phyloP scores from a whole-genome alignment of 2,329 filamentous ascomycete species.

The Zymoseptoria crescenta region DNA sequence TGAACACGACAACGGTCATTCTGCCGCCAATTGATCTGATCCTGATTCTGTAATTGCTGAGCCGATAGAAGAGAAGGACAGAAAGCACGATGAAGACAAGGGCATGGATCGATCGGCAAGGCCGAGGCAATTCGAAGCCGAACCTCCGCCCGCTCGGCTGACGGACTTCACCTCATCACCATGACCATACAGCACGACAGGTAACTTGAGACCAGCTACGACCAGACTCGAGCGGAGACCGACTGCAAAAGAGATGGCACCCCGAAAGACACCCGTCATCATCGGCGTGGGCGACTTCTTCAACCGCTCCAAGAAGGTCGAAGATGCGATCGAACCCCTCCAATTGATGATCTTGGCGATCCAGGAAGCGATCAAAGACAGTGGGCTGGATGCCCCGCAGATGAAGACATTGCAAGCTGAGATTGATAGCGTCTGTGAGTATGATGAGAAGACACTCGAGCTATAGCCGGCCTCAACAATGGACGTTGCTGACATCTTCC shows the following conservation, averaged over 20 bases:
- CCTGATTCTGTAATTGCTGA: too few species aligned
- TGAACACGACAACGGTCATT: too few species aligned
- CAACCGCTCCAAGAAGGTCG: constrained; percentile 46
- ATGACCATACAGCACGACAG: neutral
- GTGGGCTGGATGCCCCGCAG: constrained; percentile 26
- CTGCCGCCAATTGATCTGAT: too few species aligned
- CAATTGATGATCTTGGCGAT: constrained; percentile 53
- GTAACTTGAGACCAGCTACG: neutral
- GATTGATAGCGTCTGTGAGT: constrained; percentile 46
- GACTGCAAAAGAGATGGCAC: neutral
- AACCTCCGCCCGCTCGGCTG: neutral
- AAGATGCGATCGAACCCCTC: constrained; percentile 52
- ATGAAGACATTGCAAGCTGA: constrained; percentile 32
- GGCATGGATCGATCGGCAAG: neutral
- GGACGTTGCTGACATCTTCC: neutral
- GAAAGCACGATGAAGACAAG: neutral
- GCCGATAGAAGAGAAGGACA: neutral
- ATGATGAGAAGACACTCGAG: neutral
- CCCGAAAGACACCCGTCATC: constrained; percentile 44
- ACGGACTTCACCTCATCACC: neutral
- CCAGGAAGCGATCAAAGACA: constrained; percentile 45
- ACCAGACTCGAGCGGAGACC: too few species aligned
- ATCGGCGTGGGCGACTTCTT: constrained; percentile 56
- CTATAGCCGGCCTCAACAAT: neutral
- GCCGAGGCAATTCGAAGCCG: neutral